Evolutionary conservation across 768 basidiomycete species (phyloP), one percentile per base, ranked within the genome.

Genomic region (Pholiota molesta): DNA sequence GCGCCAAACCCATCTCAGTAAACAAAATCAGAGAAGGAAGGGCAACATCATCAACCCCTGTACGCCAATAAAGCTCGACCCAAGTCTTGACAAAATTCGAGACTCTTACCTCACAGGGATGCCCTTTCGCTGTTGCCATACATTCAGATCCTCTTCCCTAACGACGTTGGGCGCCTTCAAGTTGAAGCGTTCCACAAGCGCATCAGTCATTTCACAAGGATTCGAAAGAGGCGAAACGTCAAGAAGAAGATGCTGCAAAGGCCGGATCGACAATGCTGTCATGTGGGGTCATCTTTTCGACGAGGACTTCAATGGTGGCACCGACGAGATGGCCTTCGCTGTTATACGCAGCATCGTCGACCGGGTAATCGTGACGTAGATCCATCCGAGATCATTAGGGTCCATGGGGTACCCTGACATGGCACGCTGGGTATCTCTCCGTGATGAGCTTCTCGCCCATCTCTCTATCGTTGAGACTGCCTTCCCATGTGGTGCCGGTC

Each of bases 281-380:
- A 71, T 97, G 94, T 5, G 96, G 95, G 19, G 97, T 97, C 89
- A 99, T 91, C 77, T 94, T 95, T 77, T 97, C 95, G n/a, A 99
- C 90, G 45, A 99, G 80, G 1, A 90, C 95, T 17, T 83, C 83
- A 63, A 99, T 79, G 4, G 94, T 95, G 2, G 95, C 97, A 23
- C 95, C 96, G 10, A 95, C 91, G 19, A 99, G 86, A 65, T 87
- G 85, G 2, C 95, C 96, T 13, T 99, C 95, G 49, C 83, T 82
- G 72, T 96, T 97, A 79, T 94, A 95, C 4, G 90, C 86, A 53
- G 97, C 91, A 69, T 99, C 96, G 37, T 90, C 86, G 5, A 86
- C 76, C 13, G 87, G 81, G 73, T 95, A 92, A 67, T 97, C 95
- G 71, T 92, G 86, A n/a, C 79, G 64, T 84, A 75, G 73, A 84